Percentiles rank a stretch among this genome's conserved stretches.
These are phyloP conservation scores for Karstenula rhodostoma DNA, from an alignment of 2,329 filamentous ascomycete species.

Conservation along the genomic window DNA sequence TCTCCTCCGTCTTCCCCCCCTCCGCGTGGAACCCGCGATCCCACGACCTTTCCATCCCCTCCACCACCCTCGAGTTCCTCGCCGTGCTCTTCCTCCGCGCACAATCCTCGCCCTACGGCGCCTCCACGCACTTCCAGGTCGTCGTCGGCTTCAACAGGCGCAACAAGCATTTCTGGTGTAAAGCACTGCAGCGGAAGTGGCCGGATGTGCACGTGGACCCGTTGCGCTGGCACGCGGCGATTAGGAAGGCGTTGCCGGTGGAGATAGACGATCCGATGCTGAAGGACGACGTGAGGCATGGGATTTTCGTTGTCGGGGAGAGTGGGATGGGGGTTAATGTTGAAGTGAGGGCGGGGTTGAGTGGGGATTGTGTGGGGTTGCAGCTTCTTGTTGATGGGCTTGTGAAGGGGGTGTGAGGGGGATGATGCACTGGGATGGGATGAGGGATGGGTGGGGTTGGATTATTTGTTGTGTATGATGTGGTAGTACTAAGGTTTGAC, in stretches of 20 bases:
- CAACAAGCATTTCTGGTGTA: slow-evolving; percentile 36
- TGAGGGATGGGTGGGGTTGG: too few species aligned
- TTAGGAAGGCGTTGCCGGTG: slow-evolving; percentile 24
- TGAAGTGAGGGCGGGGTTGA: slow-evolving; percentile 28
- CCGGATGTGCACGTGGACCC: slow-evolving; percentile 16
- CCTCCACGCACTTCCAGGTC: slow-evolving; percentile 30
- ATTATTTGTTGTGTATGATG: too few species aligned
- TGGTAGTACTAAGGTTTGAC: too few species aligned
- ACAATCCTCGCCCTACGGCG: slow-evolving; percentile 26
- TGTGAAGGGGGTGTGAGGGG: slow-evolving; percentile 11
- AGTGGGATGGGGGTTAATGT: slow-evolving; percentile 29
- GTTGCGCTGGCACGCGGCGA: slow-evolving; percentile 24
- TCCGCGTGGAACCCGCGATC: slow-evolving; percentile 22
- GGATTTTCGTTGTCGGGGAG: slow-evolving; percentile 30
- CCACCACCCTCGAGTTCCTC: slow-evolving; percentile 19
- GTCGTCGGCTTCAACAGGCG: slow-evolving; percentile 31
- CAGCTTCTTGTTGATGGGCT: slow-evolving; percentile 34
- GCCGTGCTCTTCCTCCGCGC: slow-evolving; percentile 28
- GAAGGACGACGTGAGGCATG: slow-evolving; percentile 27
- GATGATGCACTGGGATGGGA: too few species aligned
- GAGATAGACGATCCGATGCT: slow-evolving; percentile 25
- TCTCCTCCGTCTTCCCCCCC: slow-evolving; percentile 27
- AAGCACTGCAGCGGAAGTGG: slow-evolving; percentile 21
- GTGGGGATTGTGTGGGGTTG: slow-evolving; percentile 30
- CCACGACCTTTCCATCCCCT: slow-evolving; percentile 28